phyloP scores from a whole-genome alignment of 1,284 basidiomycete genomes.

The Cryptococcus deneoformans region DNA sequence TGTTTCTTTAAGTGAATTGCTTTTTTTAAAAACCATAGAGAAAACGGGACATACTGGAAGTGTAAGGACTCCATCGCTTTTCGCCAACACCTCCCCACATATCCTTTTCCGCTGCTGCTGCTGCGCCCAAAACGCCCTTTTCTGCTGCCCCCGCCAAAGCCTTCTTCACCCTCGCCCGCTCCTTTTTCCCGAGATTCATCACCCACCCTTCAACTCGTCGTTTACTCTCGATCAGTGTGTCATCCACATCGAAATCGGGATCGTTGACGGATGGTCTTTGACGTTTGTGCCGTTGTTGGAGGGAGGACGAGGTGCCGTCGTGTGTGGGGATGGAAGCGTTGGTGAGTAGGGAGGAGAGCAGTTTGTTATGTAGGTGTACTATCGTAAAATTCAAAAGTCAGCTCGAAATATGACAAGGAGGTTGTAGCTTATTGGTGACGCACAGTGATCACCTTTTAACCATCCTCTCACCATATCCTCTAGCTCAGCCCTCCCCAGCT shows the following conservation, averaged over 20 bases:
- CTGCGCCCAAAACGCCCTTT: constrained; percentile 15
- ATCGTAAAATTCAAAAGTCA: not conserved
- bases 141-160: constrained; percentile 20
- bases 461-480: constrained; percentile 36
- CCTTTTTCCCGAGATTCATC: constrained; percentile 33
- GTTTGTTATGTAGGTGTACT: constrained; percentile 47
- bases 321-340: constrained; percentile 40
- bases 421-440: constrained; percentile 10
- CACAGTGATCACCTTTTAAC: constrained; percentile 41
- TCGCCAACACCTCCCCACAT: constrained; percentile 2
- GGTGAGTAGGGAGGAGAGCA: constrained; percentile 43
- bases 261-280: constrained; percentile 30
- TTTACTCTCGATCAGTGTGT: constrained; percentile 35
- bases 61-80: constrained; percentile 10
- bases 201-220: constrained; percentile 39
- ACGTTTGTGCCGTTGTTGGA: constrained; percentile 21
- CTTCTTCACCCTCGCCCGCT: constrained; percentile 31
- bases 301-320: constrained; percentile 17
- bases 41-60: constrained; percentile 11
- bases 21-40: not conserved
- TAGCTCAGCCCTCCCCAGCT: constrained; percentile 42
- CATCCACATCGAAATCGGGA: constrained; percentile 37
- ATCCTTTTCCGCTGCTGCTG: constrained; percentile 13
- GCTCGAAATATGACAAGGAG: no score
- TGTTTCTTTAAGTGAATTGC: not conserved